A percentile compares a stretch with the other conserved stretches of the same genome.
Evolutionary conservation across 2,329 filamentous ascomycete species (phyloP).

Genomic region (Xylariaceae sp.): DNA sequence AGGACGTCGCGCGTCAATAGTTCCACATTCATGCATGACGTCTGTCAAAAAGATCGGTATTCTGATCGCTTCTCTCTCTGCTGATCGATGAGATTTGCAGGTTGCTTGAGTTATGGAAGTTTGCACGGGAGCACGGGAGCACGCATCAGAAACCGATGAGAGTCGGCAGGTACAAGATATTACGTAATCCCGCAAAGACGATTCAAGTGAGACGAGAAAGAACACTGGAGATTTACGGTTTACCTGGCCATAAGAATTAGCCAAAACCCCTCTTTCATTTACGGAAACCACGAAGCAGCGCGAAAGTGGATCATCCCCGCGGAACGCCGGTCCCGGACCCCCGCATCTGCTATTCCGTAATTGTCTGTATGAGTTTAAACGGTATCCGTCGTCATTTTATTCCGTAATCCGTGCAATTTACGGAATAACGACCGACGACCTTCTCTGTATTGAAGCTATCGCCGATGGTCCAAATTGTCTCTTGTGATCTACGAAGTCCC

Average conservation of each 20-base stretch:
- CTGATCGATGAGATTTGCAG: constrained; percentile 5
- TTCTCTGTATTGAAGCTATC: background rate
- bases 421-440: background rate
- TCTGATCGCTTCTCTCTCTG: background rate
- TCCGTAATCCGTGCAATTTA: background rate
- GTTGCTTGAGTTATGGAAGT: background rate
- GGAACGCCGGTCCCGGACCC: background rate
- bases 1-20: constrained; percentile 22
- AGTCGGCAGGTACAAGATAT: background rate
- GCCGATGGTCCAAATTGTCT: background rate
- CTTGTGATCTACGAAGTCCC: background rate
- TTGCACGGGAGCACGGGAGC: background rate
- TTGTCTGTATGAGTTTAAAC: background rate
- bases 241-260: background rate
- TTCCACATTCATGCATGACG: constrained; percentile 24
- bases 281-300: background rate
- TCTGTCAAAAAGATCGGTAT: background rate
- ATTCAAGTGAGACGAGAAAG: background rate
- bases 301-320: background rate
- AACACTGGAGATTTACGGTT: background rate
- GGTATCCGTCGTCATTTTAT: background rate
- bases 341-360: background rate
- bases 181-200: background rate
- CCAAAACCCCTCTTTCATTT: background rate
- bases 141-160: background rate